phyloP scores from a whole-genome alignment of 371 early-diverging fungal genomes.

The Apophysomyces variabilis region DNA sequence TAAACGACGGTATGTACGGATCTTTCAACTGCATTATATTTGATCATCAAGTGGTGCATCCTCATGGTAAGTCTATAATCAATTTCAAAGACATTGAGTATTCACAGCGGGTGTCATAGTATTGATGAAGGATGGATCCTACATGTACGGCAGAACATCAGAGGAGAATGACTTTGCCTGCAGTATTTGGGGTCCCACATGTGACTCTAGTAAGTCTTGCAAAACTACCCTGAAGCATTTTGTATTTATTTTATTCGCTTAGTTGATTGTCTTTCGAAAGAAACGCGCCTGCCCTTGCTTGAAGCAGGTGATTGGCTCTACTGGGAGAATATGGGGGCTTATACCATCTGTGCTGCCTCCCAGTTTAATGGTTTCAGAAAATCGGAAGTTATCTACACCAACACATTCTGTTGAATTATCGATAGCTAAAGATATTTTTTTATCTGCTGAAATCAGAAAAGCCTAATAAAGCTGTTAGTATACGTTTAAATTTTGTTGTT shows the following conservation, averaged over 20 bases:
- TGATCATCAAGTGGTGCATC: conserved; percentile 87
- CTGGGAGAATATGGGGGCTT: conserved; percentile 97
- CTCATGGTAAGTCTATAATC: conserved; percentile 65
- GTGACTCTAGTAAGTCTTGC: conserved; percentile 71
- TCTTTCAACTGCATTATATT: conserved; percentile 98
- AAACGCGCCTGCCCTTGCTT: conserved; percentile 78
- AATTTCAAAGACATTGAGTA: conserved; percentile 29
- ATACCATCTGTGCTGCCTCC: conserved; percentile 88
- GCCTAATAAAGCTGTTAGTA: too few relatives aligned
- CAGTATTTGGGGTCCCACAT: conserved; percentile 98
- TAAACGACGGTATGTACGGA: conserved; percentile 98
- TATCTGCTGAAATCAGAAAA: not conserved
- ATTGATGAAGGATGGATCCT: conserved; percentile 20
- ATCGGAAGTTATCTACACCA: conserved; percentile 86
- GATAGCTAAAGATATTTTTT: not conserved
- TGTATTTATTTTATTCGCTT: not conserved
- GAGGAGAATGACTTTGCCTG: conserved; percentile 49
- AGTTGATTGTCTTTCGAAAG: conserved; percentile 88
- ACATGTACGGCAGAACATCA: conserved; percentile 15
- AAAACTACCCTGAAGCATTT: not conserved
- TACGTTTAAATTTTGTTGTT: too few relatives aligned
- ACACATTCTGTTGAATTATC: conserved; percentile 55
- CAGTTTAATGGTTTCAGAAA: conserved; percentile 93
- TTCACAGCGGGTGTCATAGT: conserved; percentile 18
- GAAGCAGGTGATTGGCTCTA: conserved; percentile 96